Percentiles rank a stretch among this genome's conserved stretches.
These are phyloP conservation scores for Esteya vermicola DNA, from an alignment of 2,329 filamentous ascomycete genomes.

Conservation along the genomic window DNA sequence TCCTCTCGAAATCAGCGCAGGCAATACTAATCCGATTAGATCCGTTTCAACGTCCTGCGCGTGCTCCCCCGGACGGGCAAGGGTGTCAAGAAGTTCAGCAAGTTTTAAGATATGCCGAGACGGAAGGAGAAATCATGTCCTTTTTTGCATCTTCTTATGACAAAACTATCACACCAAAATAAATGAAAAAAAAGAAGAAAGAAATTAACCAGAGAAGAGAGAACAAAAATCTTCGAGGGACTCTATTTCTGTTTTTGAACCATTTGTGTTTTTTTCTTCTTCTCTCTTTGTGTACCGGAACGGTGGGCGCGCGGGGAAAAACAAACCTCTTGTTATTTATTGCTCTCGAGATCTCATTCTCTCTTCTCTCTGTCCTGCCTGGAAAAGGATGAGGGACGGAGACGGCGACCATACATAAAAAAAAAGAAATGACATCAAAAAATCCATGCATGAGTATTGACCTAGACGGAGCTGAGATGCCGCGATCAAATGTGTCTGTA, in stretches of 20 bases:
- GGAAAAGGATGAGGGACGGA: background rate
- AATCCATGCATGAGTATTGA: no score
- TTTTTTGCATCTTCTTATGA: constrained; percentile 1
- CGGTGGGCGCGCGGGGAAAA: constrained; percentile 1
- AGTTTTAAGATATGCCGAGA: no score
- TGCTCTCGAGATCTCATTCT: background rate
- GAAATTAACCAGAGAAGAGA: no score
- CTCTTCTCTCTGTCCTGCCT: background rate
- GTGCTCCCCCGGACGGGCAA: constrained; percentile 96
- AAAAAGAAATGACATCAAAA: background rate
- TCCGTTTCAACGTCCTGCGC: constrained; percentile 99
- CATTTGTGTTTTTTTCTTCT: no score
- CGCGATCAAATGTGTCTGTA: no score
- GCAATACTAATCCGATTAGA: constrained; percentile 33
- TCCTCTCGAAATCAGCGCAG: no score
- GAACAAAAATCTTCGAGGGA: background rate
- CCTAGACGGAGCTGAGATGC: no score
- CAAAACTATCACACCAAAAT: background rate
- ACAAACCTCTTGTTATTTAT: background rate
- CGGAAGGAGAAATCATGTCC: background rate
- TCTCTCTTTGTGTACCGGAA: constrained; percentile 1
- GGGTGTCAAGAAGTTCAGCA: constrained; percentile 93
- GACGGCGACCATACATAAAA: no score
- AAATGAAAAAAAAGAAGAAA: background rate
- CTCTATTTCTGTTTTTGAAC: background rate